phyloP scores from a whole-genome alignment of 345 rosid genomes.

The Ceriops decandra region DNA sequence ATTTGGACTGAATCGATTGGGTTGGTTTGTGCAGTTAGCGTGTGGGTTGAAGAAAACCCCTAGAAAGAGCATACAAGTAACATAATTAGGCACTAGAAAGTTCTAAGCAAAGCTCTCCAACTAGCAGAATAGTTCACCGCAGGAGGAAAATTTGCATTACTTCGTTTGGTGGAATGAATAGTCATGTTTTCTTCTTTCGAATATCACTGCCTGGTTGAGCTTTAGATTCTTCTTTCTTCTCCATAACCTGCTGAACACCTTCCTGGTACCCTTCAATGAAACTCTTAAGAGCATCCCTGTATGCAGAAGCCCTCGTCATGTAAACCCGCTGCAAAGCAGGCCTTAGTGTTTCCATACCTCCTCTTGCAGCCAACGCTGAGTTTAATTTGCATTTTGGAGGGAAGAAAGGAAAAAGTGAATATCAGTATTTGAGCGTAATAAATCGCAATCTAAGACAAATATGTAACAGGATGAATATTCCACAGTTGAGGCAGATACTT shows the following conservation, averaged over 20 bases:
- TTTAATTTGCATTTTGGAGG: conserved; percentile 2
- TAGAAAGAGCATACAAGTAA: not conserved
- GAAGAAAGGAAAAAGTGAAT: not conserved
- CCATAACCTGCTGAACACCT: conserved; percentile 68
- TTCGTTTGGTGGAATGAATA: not conserved
- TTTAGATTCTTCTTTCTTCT: conserved; percentile 44
- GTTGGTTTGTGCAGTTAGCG: too few relatives aligned
- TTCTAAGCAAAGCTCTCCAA: conserved; percentile 8
- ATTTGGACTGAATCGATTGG: too few relatives aligned
- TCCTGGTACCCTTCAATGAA: conserved; percentile 77
- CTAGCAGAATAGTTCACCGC: not conserved
- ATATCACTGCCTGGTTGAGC: conserved; percentile 25
- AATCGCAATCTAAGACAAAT: not conserved
- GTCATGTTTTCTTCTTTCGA: conserved; percentile 28
- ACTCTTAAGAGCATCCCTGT: conserved; percentile 71
- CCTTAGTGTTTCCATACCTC: conserved; percentile 86
- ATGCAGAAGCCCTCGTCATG: conserved; percentile 86
- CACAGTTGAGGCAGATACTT: too few relatives aligned
- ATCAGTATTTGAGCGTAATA: conserved; percentile 6
- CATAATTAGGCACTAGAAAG: not conserved
- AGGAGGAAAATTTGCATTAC: conserved; percentile 3
- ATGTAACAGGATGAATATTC: too few relatives aligned
- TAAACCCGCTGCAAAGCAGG: conserved; percentile 86
- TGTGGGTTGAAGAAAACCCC: too few relatives aligned
- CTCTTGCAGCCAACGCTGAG: conserved; percentile 85